A percentile compares a stretch with the other conserved stretches of the same genome.
Conservation (phyloP, 73 alveolate genomes). For the Paramecium sexaurelia region DNA sequence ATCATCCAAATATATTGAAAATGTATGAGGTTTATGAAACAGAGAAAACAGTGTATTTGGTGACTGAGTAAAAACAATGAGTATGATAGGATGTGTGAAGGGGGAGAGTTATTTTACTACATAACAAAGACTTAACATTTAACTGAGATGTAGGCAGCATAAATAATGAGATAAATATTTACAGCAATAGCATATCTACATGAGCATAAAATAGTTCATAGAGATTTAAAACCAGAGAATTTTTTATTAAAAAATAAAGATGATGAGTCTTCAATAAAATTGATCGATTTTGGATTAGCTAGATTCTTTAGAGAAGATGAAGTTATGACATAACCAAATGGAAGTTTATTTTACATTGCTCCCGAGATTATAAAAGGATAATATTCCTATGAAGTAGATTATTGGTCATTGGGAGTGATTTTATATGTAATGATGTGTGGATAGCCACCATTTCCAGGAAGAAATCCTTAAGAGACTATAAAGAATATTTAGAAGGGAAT, state of each 20-base stretch:
- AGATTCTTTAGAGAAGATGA: slow-evolving; percentile 65
- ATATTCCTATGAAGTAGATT: slow-evolving; percentile 71
- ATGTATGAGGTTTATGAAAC: slow-evolving; percentile 77
- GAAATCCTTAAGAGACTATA: slow-evolving; percentile 71
- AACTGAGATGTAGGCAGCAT: slow-evolving; percentile 82
- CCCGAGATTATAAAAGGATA: slow-evolving; percentile 75
- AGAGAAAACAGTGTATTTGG: slow-evolving; percentile 68
- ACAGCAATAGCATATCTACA: slow-evolving; percentile 73
- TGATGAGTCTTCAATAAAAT: slow-evolving; percentile 68
- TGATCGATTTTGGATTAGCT: slow-evolving; percentile 81
- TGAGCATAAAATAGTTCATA: slow-evolving; percentile 69
- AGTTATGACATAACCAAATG: slow-evolving; percentile 69
- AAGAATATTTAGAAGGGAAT: slow-evolving; percentile 65
- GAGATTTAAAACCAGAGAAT: slow-evolving; percentile 80
- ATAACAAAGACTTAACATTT: slow-evolving; percentile 73
- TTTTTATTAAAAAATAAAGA: slow-evolving; percentile 65
- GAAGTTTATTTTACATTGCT: slow-evolving; percentile 78
- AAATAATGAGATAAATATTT: slow-evolving; percentile 69
- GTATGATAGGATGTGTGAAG: slow-evolving; percentile 70
- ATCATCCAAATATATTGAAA: slow-evolving; percentile 86
- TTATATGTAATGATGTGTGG: slow-evolving; percentile 49
- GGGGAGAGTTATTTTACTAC: slow-evolving; percentile 75
- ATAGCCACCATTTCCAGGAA: slow-evolving; percentile 72
- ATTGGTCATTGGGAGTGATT: slow-evolving; percentile 77
- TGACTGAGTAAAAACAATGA: slow-evolving; percentile 59